Evolutionary conservation across 2,329 filamentous ascomycete species (phyloP).

Genomic region (Cladophialophora immunda): DNA sequence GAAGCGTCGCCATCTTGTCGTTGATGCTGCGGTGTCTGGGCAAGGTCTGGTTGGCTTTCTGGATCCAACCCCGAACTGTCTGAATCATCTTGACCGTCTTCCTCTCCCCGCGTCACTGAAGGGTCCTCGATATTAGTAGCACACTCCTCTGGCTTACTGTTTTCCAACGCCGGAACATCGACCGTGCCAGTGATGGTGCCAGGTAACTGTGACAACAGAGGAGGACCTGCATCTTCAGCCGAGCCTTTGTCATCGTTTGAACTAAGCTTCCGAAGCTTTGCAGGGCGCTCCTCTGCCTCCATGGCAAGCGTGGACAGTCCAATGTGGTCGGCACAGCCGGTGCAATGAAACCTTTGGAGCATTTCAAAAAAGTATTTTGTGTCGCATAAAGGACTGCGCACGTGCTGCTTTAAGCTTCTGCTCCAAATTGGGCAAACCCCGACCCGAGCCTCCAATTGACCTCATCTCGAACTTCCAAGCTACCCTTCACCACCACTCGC

Average conservation of each 20-base stretch:
- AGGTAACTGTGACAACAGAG: conserved; percentile 8
- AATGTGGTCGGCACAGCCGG: not conserved
- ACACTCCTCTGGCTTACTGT: conserved; percentile 28
- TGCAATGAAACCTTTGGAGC: not conserved
- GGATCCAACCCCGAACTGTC: not conserved
- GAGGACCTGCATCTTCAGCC: conserved; percentile 14
- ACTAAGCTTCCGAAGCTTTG: conserved; percentile 63
- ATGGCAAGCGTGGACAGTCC: conserved; percentile 46
- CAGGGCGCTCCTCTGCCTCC: conserved; percentile 64
- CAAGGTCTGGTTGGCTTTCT: not conserved
- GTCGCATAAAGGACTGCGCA: too few species aligned
- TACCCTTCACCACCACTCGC: not conserved
- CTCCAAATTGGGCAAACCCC: conserved; percentile 23
- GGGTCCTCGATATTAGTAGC: conserved; percentile 39
- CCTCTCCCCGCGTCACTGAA: conserved; percentile 40
- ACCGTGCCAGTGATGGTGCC: conserved; percentile 20
- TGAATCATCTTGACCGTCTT: conserved; percentile 32
- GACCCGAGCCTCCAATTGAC: conserved; percentile 26
- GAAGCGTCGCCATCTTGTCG: conserved; percentile 18
- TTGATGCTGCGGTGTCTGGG: conserved; percentile 6
- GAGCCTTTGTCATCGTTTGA: conserved; percentile 42
- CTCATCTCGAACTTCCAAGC: conserved; percentile 20
- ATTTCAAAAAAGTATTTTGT: not conserved
- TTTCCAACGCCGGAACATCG: conserved; percentile 30
- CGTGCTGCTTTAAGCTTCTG: conserved; percentile 12